Evolutionary conservation across 352 stramenopile species (phyloP).

Genomic region (Hyaloperonospora arabidopsidis): DNA sequence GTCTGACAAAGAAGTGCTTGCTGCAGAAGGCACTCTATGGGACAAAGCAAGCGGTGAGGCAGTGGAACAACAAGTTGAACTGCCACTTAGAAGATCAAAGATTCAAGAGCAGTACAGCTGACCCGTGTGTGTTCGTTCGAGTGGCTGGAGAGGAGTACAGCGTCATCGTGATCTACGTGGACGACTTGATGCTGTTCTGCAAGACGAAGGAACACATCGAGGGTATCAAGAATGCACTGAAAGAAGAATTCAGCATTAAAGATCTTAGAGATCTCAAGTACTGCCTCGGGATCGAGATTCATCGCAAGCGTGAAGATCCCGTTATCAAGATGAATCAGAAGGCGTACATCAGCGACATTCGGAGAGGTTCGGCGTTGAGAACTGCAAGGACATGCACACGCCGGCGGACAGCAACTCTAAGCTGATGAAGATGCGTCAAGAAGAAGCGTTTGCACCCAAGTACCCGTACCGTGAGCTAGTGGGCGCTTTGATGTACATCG

Average conservation of each 20-base stretch:
- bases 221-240: background rate
- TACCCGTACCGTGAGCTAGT: conserved; percentile 5
- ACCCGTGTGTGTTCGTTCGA: too few relatives aligned
- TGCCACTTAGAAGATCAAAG: too few relatives aligned
- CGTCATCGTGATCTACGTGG: too few relatives aligned
- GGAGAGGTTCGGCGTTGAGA: conserved; percentile 1
- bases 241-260: too few relatives aligned
- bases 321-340: background rate
- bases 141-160: too few relatives aligned
- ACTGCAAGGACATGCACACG: conserved; percentile 1
- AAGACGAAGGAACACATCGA: background rate
- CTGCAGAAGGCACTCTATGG: too few relatives aligned
- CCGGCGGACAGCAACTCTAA: conserved; percentile 7
- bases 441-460: background rate
- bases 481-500: conserved; percentile 1
- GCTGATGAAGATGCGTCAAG: background rate
- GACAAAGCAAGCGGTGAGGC: too few relatives aligned
- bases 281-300: background rate
- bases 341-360: background rate
- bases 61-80: too few relatives aligned
- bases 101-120: too few relatives aligned
- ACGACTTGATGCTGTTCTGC: too few relatives aligned
- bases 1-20: too few relatives aligned
- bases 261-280: background rate
- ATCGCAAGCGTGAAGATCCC: background rate